A percentile compares a stretch with the other conserved stretches of the same genome.
phyloP scores from a whole-genome alignment of 495 filamentous ascomycete species.

The Aspergillus conjunctus region DNA sequence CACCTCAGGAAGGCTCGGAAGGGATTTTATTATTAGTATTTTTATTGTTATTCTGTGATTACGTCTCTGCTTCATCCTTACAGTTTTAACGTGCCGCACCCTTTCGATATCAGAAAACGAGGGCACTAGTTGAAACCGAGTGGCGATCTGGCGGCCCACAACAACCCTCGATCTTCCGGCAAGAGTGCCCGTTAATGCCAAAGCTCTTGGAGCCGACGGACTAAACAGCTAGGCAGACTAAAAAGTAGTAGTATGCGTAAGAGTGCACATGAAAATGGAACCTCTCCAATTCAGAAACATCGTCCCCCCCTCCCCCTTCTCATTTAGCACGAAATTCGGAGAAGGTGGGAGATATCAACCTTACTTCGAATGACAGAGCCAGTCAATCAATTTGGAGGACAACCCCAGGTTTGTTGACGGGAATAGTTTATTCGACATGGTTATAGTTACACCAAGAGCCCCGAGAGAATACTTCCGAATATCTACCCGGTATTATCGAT shows the following conservation, averaged over 20 bases:
- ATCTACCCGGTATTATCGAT: background rate
- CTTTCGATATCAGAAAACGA: background rate
- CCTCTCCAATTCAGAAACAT: background rate
- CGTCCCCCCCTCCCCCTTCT: background rate
- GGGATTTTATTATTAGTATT: background rate
- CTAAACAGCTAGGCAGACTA: background rate
- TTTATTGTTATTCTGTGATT: background rate
- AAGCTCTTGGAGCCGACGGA: background rate
- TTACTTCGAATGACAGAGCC: background rate
- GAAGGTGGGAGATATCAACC: background rate
- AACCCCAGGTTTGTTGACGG: background rate
- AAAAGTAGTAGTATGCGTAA: background rate
- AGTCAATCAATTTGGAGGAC: background rate
- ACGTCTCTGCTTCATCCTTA: background rate
- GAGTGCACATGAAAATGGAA: background rate
- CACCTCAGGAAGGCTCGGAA: background rate
- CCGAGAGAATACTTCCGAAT: background rate
- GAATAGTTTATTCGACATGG: background rate
- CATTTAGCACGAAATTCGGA: background rate
- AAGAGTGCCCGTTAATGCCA: background rate
- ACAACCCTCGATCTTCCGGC: constrained; percentile 3
- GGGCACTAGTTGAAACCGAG: background rate
- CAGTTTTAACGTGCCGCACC: background rate
- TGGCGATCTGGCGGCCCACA: constrained; percentile 3
- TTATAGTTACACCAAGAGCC: background rate